Evolutionary conservation across 495 filamentous ascomycete genomes (phyloP), one percentile per base, ranked within the genome.

Genomic region (Parachaetomium inaequale): DNA sequence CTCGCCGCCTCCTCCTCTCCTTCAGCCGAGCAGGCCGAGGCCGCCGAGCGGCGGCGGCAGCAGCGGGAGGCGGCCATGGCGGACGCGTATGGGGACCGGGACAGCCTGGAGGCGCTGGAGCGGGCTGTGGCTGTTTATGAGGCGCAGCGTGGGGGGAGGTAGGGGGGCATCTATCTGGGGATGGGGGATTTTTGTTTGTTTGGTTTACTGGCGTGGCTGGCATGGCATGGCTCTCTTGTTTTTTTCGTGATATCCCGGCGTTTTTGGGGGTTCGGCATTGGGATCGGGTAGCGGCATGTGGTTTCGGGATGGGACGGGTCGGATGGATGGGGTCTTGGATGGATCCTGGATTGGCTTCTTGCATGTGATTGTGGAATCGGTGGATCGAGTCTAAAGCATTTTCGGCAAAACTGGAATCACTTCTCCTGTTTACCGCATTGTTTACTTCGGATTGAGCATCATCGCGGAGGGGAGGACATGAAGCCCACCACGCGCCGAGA

Each of bases 31-130:
- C 29, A 62, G 26, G 68, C 60, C 32, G 72, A 70, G 51, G 58
- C 61, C 14, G 71, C 67, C n/a, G n/a, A n/a, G n/a, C n/a, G n/a
- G 36, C 55, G 70, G 31, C 63, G 66, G 46, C 61, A 67, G 49
- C 61, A 66, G 26, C 67, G 66, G 34, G 66, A 68, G 38, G 65
- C 66, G 36, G 67, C 61, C 11, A 58, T 81, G 54, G 74, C 76
- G 74, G 81, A 86, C 32, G 83, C 85, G 1, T 87, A 86, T 43
- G 84, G 84, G n/a, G 82, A 82, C 60, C 80, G 85, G 55, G 74
- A 75, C 7, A 84, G 78, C 64, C 52, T 86, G 17, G 74, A 80
- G 21, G 84, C 83, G 71, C 72, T 87, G 40, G 81, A 86, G 66
- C 74, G 81, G 8, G 85, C 85, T n/a, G 70, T 87, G 55, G 71